Base-by-base conservation (phyloP, 352 stramenopile genomes). In the Plasmopara viticola region DNA sequence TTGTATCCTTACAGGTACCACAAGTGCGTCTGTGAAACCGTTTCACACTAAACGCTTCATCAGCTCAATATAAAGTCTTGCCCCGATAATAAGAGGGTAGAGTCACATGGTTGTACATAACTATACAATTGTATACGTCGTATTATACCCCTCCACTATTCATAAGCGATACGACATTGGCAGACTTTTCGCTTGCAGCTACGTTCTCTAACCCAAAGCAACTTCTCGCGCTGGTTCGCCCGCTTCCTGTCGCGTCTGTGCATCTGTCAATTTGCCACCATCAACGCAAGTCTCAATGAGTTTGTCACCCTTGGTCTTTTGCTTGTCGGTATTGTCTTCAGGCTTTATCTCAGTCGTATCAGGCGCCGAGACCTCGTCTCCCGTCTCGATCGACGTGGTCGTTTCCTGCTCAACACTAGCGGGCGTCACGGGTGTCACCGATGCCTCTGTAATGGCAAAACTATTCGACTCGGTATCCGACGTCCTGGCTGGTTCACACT, bases 211-310 rank as follows among this genome's bases (percentile, higher is more conserved):
- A 14, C 37, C 14, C n/a, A 64, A 59, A 51, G 62, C 54, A 29
- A 78, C 70, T 68, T 80, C 70, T 34, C 64, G 67, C 42, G 70
- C 67, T 31, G 70, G 67, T 46, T 80, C 70, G 3, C 70, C 70
- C 6, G 70, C 64, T 48, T 72, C 67, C 70, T 80, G 70, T 34
- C 65, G 64, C 20, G 50, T 67, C 45, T 70, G 48, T 5, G 48
- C 51, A 37, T 62, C 48, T 37, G 53, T 53, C 28, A 58, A 31
- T 38, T 68, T 66, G 31, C 47, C 37, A 15, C 37, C 42, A 33
- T 57, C 58, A 28, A 49, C 48, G 45, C 53, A 62, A 50, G 51
- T 66, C 58, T 49, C 66, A 57, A 48, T 38, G 41, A 44, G 52
- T 44, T 61, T 60, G 30, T 54, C 55, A 56, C 47, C 62, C 60